These are phyloP conservation scores for Halteria grandinella DNA, from an alignment of 73 alveolate genomes.

Conservation along the genomic window DNA sequence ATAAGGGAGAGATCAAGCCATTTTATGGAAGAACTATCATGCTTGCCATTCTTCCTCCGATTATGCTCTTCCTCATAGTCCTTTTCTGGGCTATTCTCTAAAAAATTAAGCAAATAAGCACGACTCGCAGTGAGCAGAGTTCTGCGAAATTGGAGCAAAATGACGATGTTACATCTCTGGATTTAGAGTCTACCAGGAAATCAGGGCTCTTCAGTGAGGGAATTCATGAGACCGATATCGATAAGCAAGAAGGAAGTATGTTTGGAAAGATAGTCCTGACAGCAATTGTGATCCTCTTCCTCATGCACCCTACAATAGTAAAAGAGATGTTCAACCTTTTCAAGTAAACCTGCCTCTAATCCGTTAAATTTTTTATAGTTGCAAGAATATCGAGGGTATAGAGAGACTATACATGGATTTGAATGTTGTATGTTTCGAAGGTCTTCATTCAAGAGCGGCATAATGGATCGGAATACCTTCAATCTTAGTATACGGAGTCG, in stretches of 20 bases:
- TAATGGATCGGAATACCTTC: slow-evolving; percentile 34
- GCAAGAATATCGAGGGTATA: not conserved
- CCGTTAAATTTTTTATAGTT: no score
- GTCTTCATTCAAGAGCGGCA: not conserved
- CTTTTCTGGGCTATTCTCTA: not conserved
- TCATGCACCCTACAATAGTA: slow-evolving; percentile 7
- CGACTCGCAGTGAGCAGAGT: no score
- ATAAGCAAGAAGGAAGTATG: not conserved
- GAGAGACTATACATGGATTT: not conserved
- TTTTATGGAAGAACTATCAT: not conserved
- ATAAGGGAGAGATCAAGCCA: not conserved
- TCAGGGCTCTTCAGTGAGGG: no score
- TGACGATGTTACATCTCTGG: no score
- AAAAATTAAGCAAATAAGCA: no score
- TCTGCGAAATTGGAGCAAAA: no score
- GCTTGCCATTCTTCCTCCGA: not conserved
- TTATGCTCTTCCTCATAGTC: not conserved
- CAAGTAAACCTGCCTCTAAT: no score
- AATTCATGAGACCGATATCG: no score
- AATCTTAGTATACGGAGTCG: slow-evolving; percentile 37
- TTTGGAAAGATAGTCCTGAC: not conserved
- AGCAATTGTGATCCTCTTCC: slow-evolving; percentile 1
- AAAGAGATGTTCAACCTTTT: not conserved
- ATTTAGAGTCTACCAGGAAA: no score
- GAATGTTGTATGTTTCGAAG: not conserved